These are phyloP conservation scores for Polygonum maritimum DNA, from an alignment of 148 eudicot genomes.

Conservation along the genomic window DNA sequence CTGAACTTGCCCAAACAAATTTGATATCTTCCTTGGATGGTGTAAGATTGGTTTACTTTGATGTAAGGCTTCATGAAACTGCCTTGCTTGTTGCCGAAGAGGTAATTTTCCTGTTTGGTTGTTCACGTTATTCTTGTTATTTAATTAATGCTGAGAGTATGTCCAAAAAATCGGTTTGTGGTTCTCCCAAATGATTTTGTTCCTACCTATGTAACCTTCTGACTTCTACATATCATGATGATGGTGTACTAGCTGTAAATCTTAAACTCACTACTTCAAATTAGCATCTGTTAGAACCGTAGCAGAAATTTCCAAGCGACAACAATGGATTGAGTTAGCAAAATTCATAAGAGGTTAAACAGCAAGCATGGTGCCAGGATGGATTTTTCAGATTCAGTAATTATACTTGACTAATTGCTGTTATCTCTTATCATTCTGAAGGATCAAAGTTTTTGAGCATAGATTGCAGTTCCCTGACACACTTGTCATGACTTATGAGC, in stretches of 20 bases:
- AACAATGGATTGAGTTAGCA: neutral
- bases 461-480: neutral
- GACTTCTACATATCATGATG: neutral
- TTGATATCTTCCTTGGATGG: slow-evolving; percentile 57
- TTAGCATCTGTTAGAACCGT: neutral
- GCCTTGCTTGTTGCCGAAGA: slow-evolving; percentile 65
- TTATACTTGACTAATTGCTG: neutral
- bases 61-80: slow-evolving; percentile 74
- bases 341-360: neutral
- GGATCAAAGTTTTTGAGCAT: neutral
- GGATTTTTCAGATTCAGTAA: neutral
- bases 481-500: neutral
- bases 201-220: neutral
- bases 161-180: neutral
- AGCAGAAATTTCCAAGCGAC: neutral
- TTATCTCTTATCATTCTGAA: neutral
- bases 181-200: neutral
- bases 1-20: slow-evolving; percentile 50
- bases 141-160: neutral
- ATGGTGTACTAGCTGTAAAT: neutral
- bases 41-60: slow-evolving; percentile 60
- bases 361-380: neutral
- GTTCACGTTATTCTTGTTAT: neutral
- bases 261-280: neutral
- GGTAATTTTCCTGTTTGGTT: slow-evolving; percentile 33